Conservation (phyloP, 352 stramenopile genomes). For the Elongisporangium undulatum region DNA sequence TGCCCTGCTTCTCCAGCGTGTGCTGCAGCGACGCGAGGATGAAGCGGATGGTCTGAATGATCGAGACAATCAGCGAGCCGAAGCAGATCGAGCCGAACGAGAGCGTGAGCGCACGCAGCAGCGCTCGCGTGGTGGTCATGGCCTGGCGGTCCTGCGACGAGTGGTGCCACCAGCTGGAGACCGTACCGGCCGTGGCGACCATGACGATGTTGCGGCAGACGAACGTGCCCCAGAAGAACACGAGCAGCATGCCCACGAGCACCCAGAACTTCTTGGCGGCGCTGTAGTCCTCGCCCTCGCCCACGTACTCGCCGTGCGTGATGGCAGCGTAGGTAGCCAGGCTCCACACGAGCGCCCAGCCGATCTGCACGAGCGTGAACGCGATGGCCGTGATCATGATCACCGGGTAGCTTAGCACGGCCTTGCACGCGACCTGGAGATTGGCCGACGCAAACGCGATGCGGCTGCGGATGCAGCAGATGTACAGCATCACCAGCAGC, state of each 20-base stretch:
- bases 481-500: slow-evolving; percentile 42
- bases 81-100: slow-evolving; percentile 82
- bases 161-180: slow-evolving; percentile 84
- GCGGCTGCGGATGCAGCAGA: slow-evolving; percentile 47
- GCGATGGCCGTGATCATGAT: slow-evolving; percentile 64
- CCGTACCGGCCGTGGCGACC: slow-evolving; percentile 70
- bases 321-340: slow-evolving; percentile 59
- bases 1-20: slow-evolving; percentile 32
- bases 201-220: slow-evolving; percentile 82
- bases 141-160: slow-evolving; percentile 34
- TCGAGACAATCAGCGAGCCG: slow-evolving; percentile 80
- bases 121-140: slow-evolving; percentile 37
- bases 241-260: slow-evolving; percentile 59
- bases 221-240: slow-evolving; percentile 77
- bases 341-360: slow-evolving; percentile 76
- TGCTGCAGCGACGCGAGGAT: slow-evolving; percentile 36
- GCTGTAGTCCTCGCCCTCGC: slow-evolving; percentile 22
- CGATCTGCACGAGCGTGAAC: slow-evolving; percentile 66
- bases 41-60: slow-evolving; percentile 62
- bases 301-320: slow-evolving; percentile 48
- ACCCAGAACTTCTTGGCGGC: slow-evolving; percentile 29
- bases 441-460: slow-evolving; percentile 82
- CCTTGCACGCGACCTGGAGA: slow-evolving; percentile 68
- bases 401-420: slow-evolving; percentile 69
- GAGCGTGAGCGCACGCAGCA: slow-evolving; percentile 58